Evolutionary conservation across 441 rosid genomes (phyloP).

Genomic region (Jatropha multifida): DNA sequence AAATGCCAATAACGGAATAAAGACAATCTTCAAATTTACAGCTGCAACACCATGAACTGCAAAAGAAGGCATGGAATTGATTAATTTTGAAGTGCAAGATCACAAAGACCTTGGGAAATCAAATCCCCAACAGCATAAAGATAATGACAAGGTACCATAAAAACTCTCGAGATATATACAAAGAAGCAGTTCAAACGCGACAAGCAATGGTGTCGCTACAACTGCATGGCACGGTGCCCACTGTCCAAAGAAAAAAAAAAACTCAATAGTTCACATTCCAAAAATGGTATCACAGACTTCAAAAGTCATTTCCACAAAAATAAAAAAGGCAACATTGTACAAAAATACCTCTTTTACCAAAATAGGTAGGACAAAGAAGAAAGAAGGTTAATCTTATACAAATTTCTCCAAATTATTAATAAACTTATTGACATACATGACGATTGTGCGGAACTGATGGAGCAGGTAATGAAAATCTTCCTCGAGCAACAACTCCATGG

Average conservation of each 20-base stretch:
- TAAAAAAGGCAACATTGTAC: background rate
- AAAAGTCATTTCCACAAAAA: conserved; percentile 4
- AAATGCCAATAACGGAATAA: conserved; percentile 79
- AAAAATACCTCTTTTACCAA: background rate
- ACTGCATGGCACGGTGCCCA: conserved; percentile 99
- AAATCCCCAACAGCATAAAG: conserved; percentile 10
- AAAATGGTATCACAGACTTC: conserved; percentile 19
- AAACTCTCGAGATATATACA: conserved; percentile 89
- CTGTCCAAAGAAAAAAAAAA: conserved; percentile 48
- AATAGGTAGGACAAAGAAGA: background rate
- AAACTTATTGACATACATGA: conserved; percentile 49
- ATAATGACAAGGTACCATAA: conserved; percentile 44
- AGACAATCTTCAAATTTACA: conserved; percentile 85
- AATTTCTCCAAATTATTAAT: background rate
- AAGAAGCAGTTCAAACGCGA: conserved; percentile 94
- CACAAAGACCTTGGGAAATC: background rate
- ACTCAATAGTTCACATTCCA: conserved; percentile 12
- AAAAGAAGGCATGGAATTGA: conserved; percentile 13
- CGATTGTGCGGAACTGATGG: conserved; percentile 90
- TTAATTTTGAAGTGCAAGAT: conserved; percentile 1
- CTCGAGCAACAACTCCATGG: conserved; percentile 91
- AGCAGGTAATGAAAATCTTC: conserved; percentile 97
- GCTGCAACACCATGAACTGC: conserved; percentile 62
- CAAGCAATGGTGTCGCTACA: conserved; percentile 86
- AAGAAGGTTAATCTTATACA: background rate